Conservation (phyloP, 495 filamentous ascomycete species). For the Trichocladium uniseriatum region DNA sequence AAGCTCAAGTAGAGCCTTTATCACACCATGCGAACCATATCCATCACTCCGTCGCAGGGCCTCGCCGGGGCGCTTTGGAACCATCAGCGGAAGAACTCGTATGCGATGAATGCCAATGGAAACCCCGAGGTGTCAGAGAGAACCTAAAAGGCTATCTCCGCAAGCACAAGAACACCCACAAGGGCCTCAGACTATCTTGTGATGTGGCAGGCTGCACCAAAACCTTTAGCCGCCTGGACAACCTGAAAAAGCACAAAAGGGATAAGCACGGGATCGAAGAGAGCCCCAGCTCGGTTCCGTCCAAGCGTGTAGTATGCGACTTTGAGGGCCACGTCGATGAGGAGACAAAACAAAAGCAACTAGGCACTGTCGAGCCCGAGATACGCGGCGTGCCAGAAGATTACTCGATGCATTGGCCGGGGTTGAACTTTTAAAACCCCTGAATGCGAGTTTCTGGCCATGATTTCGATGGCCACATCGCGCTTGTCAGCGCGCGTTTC, state of each 20-base stretch:
- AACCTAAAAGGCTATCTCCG: conserved; percentile 32
- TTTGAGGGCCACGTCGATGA: conserved; percentile 13
- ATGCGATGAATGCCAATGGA: conserved; percentile 33
- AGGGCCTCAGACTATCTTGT: conserved; percentile 26
- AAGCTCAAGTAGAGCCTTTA: conserved; percentile 3
- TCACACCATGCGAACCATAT: conserved; percentile 10
- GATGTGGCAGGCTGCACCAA: conserved; percentile 27
- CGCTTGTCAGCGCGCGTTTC: conserved; percentile 1
- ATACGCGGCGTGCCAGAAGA: conserved; percentile 17
- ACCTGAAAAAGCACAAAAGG: conserved; percentile 34
- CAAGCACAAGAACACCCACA: conserved; percentile 34
- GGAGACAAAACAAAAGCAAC: conserved; percentile 5
- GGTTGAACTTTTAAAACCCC: conserved; percentile 20
- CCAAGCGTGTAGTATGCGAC: conserved; percentile 16
- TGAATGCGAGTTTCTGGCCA: not conserved
- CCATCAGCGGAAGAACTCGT: conserved; percentile 23
- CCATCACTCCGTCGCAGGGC: not conserved
- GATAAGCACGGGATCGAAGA: conserved; percentile 33
- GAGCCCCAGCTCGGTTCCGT: conserved; percentile 9
- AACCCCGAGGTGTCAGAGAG: conserved; percentile 28
- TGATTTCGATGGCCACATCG: no score
- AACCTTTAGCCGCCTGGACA: conserved; percentile 36
- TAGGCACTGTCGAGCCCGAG: conserved; percentile 15
- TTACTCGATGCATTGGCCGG: conserved; percentile 30
- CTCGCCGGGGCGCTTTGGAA: not conserved